phyloP scores from a whole-genome alignment of 768 basidiomycete species.

The Hygrophoropsis aurantiaca region DNA sequence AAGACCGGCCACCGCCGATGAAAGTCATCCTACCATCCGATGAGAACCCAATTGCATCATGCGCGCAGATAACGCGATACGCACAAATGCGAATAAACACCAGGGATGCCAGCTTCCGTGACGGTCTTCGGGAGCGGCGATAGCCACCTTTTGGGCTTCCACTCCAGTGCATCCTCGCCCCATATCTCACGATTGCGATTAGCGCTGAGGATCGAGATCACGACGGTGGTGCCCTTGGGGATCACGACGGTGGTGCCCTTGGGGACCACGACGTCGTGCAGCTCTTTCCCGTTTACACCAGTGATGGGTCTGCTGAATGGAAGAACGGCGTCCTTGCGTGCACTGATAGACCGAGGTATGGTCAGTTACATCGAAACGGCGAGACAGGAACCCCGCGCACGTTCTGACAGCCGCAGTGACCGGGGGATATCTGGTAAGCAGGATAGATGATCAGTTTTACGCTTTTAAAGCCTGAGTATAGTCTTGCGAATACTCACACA shows the following conservation, averaged over 20 bases:
- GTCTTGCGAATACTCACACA: slow-evolving; percentile 30
- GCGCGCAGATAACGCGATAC: slow-evolving; percentile 6
- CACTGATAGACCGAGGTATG: slow-evolving; percentile 20
- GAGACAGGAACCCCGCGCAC: slow-evolving; percentile 6
- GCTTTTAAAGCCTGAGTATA: background rate
- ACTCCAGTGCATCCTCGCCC: slow-evolving; percentile 46
- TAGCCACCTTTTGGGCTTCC: slow-evolving; percentile 54
- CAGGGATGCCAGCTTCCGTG: slow-evolving; percentile 37
- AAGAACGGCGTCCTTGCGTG: slow-evolving; percentile 35
- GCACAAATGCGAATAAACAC: slow-evolving; percentile 44
- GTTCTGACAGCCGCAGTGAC: slow-evolving; percentile 15
- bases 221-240: slow-evolving; percentile 32
- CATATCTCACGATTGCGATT: slow-evolving; percentile 43
- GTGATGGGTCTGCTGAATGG: slow-evolving; percentile 39
- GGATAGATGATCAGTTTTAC: background rate
- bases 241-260: slow-evolving; percentile 22
- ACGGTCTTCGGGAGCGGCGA: slow-evolving; percentile 35
- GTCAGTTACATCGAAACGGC: background rate
- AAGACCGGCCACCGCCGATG: slow-evolving; percentile 31
- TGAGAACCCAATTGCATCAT: background rate
- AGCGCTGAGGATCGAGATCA: slow-evolving; percentile 34
- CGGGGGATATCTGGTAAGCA: slow-evolving; percentile 10
- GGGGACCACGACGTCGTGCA: slow-evolving; percentile 10
- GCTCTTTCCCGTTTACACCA: slow-evolving; percentile 34
- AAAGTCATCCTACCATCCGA: slow-evolving; percentile 35